These are phyloP conservation scores for Dryas alaskensis DNA, from an alignment of 306 rosid genomes.

Conservation along the genomic window DNA sequence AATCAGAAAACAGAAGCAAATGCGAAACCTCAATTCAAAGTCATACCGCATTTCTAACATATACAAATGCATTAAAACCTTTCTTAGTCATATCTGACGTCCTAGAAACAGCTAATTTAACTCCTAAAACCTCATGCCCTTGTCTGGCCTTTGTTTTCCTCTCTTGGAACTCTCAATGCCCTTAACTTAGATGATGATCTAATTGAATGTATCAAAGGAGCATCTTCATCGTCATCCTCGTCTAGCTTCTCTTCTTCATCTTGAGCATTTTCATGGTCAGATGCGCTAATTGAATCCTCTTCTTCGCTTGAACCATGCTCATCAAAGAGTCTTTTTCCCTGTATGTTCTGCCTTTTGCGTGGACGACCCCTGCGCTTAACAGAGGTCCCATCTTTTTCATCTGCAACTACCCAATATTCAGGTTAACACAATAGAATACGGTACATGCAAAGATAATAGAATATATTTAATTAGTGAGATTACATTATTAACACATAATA, in stretches of 20 bases:
- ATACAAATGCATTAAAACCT: too few species aligned
- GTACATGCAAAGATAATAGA: not conserved
- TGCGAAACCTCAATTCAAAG: too few species aligned
- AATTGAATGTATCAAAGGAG: conserved; percentile 71
- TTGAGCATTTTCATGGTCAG: conserved; percentile 67
- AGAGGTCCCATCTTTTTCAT: conserved; percentile 71
- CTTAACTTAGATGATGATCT: conserved; percentile 75
- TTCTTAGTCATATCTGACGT: conserved; percentile 39
- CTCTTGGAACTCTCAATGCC: conserved; percentile 64
- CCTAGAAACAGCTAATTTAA: conserved; percentile 49
- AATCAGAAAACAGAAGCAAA: too few species aligned
- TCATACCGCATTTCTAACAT: too few species aligned
- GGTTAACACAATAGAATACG: conserved; percentile 12
- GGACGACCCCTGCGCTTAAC: conserved; percentile 91
- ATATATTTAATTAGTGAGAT: not conserved
- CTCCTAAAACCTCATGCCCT: conserved; percentile 36
- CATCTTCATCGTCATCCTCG: conserved; percentile 61
- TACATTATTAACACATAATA: too few species aligned
- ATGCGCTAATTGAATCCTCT: conserved; percentile 84
- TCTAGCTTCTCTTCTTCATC: conserved; percentile 60
- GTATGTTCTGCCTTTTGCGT: conserved; percentile 57
- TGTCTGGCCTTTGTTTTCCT: conserved; percentile 50
- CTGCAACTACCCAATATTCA: conserved; percentile 42
- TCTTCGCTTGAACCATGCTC: conserved; percentile 80
- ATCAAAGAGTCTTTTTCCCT: conserved; percentile 84